These are phyloP conservation scores for Sclerotinia spermophila DNA, from an alignment of 2,329 filamentous ascomycete genomes.

Conservation along the genomic window DNA sequence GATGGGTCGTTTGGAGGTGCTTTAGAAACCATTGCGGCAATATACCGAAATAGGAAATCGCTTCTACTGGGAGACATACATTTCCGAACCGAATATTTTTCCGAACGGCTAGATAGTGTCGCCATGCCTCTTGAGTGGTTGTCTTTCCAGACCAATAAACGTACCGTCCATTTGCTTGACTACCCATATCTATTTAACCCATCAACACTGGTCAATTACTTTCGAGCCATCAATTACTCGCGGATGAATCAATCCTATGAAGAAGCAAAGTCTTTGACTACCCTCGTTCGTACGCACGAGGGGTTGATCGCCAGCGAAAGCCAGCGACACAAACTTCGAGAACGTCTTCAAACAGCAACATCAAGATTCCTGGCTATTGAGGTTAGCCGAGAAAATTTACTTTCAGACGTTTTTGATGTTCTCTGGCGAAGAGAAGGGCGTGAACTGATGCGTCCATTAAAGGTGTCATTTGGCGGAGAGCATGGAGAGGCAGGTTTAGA, in stretches of 20 bases:
- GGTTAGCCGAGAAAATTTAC: conserved; percentile 62
- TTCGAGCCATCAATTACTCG: conserved; percentile 82
- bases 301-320: conserved; percentile 54
- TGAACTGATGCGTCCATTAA: conserved; percentile 80
- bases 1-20: conserved; percentile 74
- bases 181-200: conserved; percentile 77
- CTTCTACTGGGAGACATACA: conserved; percentile 64
- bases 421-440: conserved; percentile 81
- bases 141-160: conserved; percentile 56
- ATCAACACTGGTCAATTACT: conserved; percentile 72
- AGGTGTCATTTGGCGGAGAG: conserved; percentile 80
- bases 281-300: conserved; percentile 51
- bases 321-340: conserved; percentile 58
- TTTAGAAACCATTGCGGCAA: conserved; percentile 65
- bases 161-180: conserved; percentile 70
- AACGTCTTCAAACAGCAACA: conserved; percentile 62
- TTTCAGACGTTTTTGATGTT: conserved; percentile 77
- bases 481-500: conserved; percentile 86
- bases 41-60: conserved; percentile 62
- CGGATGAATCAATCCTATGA: conserved; percentile 80
- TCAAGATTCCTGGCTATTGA: conserved; percentile 69
- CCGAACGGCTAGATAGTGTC: conserved; percentile 70
- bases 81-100: conserved; percentile 72
- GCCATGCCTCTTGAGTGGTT: conserved; percentile 72
- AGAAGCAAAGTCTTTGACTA: conserved; percentile 57